Percentiles rank a stretch among this genome's conserved stretches.
phyloP scores from a whole-genome alignment of 768 basidiomycete genomes.

The Hypholoma sublateritium region DNA sequence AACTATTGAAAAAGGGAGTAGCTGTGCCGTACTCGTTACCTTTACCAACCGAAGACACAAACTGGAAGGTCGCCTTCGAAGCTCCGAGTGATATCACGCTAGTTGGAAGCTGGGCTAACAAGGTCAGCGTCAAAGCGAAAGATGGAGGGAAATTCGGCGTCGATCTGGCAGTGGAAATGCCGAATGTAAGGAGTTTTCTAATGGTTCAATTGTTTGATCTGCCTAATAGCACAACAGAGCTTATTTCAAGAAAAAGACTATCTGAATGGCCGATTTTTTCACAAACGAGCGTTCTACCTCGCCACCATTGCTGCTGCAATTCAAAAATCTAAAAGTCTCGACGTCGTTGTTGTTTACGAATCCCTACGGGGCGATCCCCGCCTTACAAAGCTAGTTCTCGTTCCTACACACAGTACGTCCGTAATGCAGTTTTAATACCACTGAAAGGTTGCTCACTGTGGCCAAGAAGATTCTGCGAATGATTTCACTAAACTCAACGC shows the following conservation, averaged over 20 bases:
- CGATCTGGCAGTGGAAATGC: slow-evolving; percentile 88
- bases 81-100: slow-evolving; percentile 74
- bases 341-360: slow-evolving; percentile 62
- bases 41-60: slow-evolving; percentile 71
- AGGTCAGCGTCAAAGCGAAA: slow-evolving; percentile 69
- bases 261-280: slow-evolving; percentile 84
- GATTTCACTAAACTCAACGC: slow-evolving; percentile 71
- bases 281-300: slow-evolving; percentile 90
- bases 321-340: slow-evolving; percentile 41
- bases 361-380: slow-evolving; percentile 63
- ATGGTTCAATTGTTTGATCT: background rate
- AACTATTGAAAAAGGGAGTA: slow-evolving; percentile 52
- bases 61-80: slow-evolving; percentile 87
- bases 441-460: slow-evolving; percentile 8
- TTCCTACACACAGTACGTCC: slow-evolving; percentile 49
- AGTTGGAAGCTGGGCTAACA: slow-evolving; percentile 86
- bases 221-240: slow-evolving; percentile 34
- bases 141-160: slow-evolving; percentile 66
- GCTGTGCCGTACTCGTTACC: slow-evolving; percentile 72
- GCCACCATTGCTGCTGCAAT: slow-evolving; percentile 72
- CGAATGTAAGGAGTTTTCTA: slow-evolving; percentile 50
- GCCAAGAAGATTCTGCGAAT: slow-evolving; percentile 45
- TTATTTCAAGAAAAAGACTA: slow-evolving; percentile 98
- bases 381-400: slow-evolving; percentile 62
- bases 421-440: slow-evolving; percentile 23